Percentiles rank a stretch among this genome's conserved stretches.
These are phyloP conservation scores for Vachellia pachyceras DNA, from an alignment of 306 rosid species.

Conservation along the genomic window DNA sequence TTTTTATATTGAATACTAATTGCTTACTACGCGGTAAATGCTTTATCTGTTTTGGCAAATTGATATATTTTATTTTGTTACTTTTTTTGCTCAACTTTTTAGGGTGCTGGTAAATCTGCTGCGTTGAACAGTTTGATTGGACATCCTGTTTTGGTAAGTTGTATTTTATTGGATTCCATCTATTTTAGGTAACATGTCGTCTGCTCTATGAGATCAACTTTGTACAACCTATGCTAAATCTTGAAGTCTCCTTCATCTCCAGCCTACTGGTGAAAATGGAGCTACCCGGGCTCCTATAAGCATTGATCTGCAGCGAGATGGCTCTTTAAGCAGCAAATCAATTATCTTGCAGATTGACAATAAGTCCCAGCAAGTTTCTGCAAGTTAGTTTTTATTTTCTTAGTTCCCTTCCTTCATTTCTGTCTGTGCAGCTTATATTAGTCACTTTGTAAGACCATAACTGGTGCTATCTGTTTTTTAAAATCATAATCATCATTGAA, in stretches of 20 bases:
- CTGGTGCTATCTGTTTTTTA: neutral
- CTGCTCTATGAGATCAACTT: neutral
- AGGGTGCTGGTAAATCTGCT: slow-evolving; percentile 27
- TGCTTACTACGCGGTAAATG: slow-evolving; percentile 5
- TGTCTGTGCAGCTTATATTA: neutral
- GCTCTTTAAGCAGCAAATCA: slow-evolving; percentile 89
- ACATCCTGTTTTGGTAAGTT: slow-evolving; percentile 43
- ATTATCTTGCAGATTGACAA: slow-evolving; percentile 89
- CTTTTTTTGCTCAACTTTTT: neutral
- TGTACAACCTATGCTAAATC: slow-evolving; percentile 8
- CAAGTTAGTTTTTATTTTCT: slow-evolving; percentile 65
- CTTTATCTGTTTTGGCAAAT: neutral
- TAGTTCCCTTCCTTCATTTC: neutral
- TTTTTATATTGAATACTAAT: neutral
- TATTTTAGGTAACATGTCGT: neutral
- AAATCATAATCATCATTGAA: neutral
- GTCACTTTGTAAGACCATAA: neutral
- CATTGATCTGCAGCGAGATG: slow-evolving; percentile 87
- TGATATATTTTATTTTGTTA: neutral
- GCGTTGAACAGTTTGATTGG: slow-evolving; percentile 22
- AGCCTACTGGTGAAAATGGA: slow-evolving; percentile 99
- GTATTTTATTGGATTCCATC: too few relatives aligned
- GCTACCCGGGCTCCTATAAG: slow-evolving; percentile 94
- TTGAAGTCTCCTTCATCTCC: slow-evolving; percentile 36
- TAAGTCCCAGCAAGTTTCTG: slow-evolving; percentile 50